Evolutionary conservation across 495 filamentous ascomycete genomes (phyloP), one percentile per base, ranked within the genome.

Genomic region (Echria macrotheca): DNA sequence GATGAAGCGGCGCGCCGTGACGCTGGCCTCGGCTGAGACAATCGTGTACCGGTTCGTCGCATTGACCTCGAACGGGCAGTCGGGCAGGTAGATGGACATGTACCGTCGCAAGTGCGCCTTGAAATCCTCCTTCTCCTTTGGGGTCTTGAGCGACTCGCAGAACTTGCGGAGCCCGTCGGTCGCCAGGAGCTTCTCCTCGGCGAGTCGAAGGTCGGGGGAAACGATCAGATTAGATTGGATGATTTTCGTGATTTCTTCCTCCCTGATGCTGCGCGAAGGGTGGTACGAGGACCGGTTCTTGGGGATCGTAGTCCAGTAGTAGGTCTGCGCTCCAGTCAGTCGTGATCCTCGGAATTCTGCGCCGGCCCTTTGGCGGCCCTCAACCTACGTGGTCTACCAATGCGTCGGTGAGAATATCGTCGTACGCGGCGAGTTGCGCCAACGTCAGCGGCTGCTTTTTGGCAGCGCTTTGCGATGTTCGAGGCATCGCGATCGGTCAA

Each of bases 1-100:
- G 57, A 96, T 89, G 40, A 69, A 77, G 44, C 77, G 82, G 28
- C 93, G 78, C 17, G 93, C 90, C n/a, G 83, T 87, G 29, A 95
- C 79, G 8, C 86, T 82, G 1, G 93, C 93, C 61, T 99, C 93
- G 42, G 89, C 84, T 14, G 83, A 83, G 25, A 78, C 80, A 24
- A 96, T 88, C n/a, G 89, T 91, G 68, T 96, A 99, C 35, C 94
- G 83, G 59, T 96, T 96, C 22, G 93, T 96, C 4, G 88, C 93
- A 23, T 81, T 85, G 32, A 97, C 88, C 63, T 99, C 93, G 58
- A 90, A 97, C 2, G 90, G 88, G 53, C 86, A 94, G 47, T 97
- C 93, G 8, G 90, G 85, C 22, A 89, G 75, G 68, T 96, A 96
- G 54, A 96, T 90, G 46, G 85, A 85, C 61, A 96, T 82, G 66